Evolutionary conservation across 2,329 filamentous ascomycete species (phyloP).

Genomic region (Lecanoromycetidae sp.): DNA sequence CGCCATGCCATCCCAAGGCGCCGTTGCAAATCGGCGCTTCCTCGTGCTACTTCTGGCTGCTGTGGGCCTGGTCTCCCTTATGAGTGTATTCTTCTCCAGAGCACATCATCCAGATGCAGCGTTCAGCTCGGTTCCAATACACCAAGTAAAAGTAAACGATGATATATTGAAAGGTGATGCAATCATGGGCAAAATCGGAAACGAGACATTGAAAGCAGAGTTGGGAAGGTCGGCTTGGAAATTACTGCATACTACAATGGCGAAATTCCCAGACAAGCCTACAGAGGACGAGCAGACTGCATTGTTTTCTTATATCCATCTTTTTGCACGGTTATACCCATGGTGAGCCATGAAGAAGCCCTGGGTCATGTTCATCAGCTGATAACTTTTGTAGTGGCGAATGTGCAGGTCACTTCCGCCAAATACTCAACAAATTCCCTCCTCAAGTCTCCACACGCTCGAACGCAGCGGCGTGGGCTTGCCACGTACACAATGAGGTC

Average conservation of each 20-base stretch:
- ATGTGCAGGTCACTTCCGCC: constrained; percentile 52
- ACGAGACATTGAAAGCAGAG: constrained; percentile 44
- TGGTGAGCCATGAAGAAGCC: constrained; percentile 34
- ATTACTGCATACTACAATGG: constrained; percentile 54
- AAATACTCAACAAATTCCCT: constrained; percentile 49
- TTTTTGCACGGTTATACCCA: constrained; percentile 54
- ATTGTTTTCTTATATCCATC: constrained; percentile 47
- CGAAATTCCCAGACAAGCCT: constrained; percentile 51
- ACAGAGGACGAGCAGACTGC: constrained; percentile 48
- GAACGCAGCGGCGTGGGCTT: constrained; percentile 53
- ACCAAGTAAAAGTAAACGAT: constrained; percentile 12
- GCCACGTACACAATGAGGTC: constrained; percentile 55
- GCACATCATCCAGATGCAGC: constrained; percentile 12
- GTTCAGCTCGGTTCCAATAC: constrained; percentile 10
- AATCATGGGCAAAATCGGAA: constrained; percentile 37
- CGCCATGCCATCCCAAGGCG: neutral
- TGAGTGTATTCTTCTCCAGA: constrained; percentile 17
- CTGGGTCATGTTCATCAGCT: neutral
- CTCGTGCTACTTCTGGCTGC: constrained; percentile 21
- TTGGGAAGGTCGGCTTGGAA: constrained; percentile 55
- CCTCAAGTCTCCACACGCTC: constrained; percentile 51
- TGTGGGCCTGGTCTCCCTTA: constrained; percentile 21
- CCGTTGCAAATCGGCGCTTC: constrained; percentile 13
- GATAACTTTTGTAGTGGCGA: constrained; percentile 39
- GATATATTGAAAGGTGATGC: constrained; percentile 32